Base-by-base conservation (phyloP, 257 asterid genomes). In the Ajuga chamaepitys region DNA sequence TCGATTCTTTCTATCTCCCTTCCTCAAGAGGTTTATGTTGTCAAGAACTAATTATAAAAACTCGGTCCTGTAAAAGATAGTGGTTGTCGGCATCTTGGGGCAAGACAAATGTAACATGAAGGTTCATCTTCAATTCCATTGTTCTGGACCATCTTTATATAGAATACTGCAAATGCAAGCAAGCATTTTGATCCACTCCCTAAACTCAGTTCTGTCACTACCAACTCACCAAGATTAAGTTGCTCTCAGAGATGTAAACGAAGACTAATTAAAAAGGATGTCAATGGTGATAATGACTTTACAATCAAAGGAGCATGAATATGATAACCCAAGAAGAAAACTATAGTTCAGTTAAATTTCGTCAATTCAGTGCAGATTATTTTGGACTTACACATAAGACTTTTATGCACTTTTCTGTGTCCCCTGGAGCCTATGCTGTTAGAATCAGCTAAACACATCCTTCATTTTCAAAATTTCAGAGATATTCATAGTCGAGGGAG, bases 401-500 rank as follows among this genome's bases (percentile, higher is more conserved):
- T 32, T 13, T 20, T 62, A 41, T 42, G 26, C 59, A 64, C 18
- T 8, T 34, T 65, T n/a, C 53, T n/a, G 24, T 26, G 24, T 52
- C 26, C 44, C 35, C 9, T 26, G 44, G 51, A 54, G 47, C 52
- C 28, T 66, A 13, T 26, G 45, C 28, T 64, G 45, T 60, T 4
- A 5, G 7, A 4, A 30, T 30, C 45, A 20, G 46, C 52, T 54
- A 62, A 12, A n/a, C 51, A 25, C 34, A 51, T 58, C 62, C 42
- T 47, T 16, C 28, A 10, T 56, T 70, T 70, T 26, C 7, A 67
- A 60, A 61, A 24, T 58, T 74, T 60, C 91, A 94, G 99, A 94
- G 74, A 94, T 94, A 74, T 94, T 94, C 87, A 94, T 94, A 2
- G 99, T 94, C 10, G 99, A 94, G 88, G 99, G 99, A 42, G 99